Conservation (phyloP, 805 yeast genomes). For the Phaffomyces opuntiae region DNA sequence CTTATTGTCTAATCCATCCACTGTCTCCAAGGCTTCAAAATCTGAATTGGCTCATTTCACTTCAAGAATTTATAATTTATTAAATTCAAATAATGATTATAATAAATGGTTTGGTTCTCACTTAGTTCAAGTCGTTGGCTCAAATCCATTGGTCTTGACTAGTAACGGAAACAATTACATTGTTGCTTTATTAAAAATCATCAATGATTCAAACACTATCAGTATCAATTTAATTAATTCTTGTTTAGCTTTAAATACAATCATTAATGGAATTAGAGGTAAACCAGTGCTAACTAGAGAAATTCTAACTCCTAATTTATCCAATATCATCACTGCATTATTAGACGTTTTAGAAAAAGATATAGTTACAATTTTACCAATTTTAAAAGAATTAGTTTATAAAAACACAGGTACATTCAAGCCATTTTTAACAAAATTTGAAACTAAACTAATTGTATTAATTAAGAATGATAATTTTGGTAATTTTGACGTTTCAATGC, state of each 20-base stretch:
- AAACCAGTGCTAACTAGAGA: conserved; percentile 84
- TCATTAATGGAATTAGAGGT: conserved; percentile 49
- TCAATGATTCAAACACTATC: conserved; percentile 26
- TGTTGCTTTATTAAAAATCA: conserved; percentile 28
- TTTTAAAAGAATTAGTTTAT: conserved; percentile 37
- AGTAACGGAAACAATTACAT: conserved; percentile 33
- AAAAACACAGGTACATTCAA: conserved; percentile 74
- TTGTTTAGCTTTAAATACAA: conserved; percentile 22
- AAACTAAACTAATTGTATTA: conserved; percentile 34
- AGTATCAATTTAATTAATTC: conserved; percentile 26
- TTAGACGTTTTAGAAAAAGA: conserved; percentile 38
- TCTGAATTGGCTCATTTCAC: conserved; percentile 45
- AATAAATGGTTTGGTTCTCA: conserved; percentile 32
- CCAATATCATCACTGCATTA: conserved; percentile 48
- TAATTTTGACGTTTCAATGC: conserved; percentile 33
- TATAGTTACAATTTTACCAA: conserved; percentile 27
- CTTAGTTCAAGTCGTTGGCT: conserved; percentile 21
- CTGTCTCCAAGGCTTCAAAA: conserved; percentile 38
- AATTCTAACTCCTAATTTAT: conserved; percentile 70
- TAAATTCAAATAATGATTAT: conserved; percentile 28
- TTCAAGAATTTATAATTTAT: conserved; percentile 24
- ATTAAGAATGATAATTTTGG: conserved; percentile 28
- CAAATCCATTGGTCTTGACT: conserved; percentile 24
- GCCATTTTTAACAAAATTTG: conserved; percentile 64
- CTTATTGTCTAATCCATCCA: conserved; percentile 16